Percentiles rank a stretch among this genome's conserved stretches.
phyloP scores from a whole-genome alignment of 192 early-diverging fungal genomes.

The Diversispora epigaea region DNA sequence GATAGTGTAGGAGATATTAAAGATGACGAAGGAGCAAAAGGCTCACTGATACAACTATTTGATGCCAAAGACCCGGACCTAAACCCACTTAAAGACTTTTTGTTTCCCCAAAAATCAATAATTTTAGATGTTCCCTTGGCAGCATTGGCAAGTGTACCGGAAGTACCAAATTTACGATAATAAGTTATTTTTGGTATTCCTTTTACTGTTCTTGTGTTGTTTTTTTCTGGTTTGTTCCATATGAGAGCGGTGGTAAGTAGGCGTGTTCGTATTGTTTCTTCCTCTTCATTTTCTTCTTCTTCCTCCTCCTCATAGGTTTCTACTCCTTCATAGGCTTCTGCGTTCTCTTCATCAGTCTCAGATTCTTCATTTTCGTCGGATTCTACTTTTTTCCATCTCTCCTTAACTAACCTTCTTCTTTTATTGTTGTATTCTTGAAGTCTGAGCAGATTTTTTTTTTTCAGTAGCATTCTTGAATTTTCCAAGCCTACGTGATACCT shows the following conservation, averaged over 20 bases:
- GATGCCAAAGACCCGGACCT: neutral
- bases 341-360: too few relatives aligned
- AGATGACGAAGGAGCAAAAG: neutral
- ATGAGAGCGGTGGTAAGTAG: too few relatives aligned
- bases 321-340: too few relatives aligned
- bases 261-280: neutral
- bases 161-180: constrained; percentile 4
- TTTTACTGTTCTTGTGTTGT: constrained; percentile 4
- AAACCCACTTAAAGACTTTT: neutral
- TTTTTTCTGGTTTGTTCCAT: neutral
- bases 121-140: constrained; percentile 1
- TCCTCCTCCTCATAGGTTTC: too few relatives aligned
- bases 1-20: neutral
- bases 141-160: neutral
- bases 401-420: too few relatives aligned
- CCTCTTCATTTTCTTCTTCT: too few relatives aligned
- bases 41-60: neutral
- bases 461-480: too few relatives aligned
- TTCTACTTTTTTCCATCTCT: too few relatives aligned
- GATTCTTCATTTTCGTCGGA: too few relatives aligned
- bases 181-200: constrained; percentile 4
- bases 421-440: too few relatives aligned
- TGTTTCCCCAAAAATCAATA: neutral
- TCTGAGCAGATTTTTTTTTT: too few relatives aligned
- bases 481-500: too few relatives aligned